Evolutionary conservation across 352 stramenopile species (phyloP).

Genomic region (Globisporangium iwayamae): DNA sequence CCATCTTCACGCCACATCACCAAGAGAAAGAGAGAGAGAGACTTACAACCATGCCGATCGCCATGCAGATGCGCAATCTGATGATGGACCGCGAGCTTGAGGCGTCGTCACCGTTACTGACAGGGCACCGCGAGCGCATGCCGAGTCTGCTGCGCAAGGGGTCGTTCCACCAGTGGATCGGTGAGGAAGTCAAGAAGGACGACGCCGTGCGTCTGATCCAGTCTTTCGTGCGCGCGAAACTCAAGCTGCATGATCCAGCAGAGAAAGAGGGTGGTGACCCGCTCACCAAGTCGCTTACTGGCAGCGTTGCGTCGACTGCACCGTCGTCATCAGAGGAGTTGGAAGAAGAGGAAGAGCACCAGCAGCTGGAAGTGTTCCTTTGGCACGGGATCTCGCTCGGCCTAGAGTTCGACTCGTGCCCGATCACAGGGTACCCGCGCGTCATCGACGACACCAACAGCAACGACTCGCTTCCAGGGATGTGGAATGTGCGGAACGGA

Average conservation of each 20-base stretch:
- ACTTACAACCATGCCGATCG: neutral
- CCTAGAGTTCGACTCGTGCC: slow-evolving; percentile 41
- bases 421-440: slow-evolving; percentile 48
- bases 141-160: slow-evolving; percentile 3
- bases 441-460: slow-evolving; percentile 46
- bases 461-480: slow-evolving; percentile 58
- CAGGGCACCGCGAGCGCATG: slow-evolving; percentile 5
- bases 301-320: slow-evolving; percentile 7
- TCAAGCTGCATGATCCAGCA: slow-evolving; percentile 2
- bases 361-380: slow-evolving; percentile 57
- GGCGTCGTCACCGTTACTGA: neutral
- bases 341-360: slow-evolving; percentile 36
- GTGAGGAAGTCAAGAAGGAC: slow-evolving; percentile 26
- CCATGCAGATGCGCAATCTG: neutral
- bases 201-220: slow-evolving; percentile 34
- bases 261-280: slow-evolving; percentile 8
- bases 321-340: slow-evolving; percentile 14
- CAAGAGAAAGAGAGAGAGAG: neutral
- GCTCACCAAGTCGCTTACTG: slow-evolving; percentile 19
- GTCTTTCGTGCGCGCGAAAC: slow-evolving; percentile 25
- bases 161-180: slow-evolving; percentile 33
- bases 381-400: slow-evolving; percentile 59
- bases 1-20: neutral
- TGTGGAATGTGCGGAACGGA: slow-evolving; percentile 60
- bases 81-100: neutral